Conservation (phyloP, 192 early-diverging fungal species). For the Entomortierella parvispora region DNA sequence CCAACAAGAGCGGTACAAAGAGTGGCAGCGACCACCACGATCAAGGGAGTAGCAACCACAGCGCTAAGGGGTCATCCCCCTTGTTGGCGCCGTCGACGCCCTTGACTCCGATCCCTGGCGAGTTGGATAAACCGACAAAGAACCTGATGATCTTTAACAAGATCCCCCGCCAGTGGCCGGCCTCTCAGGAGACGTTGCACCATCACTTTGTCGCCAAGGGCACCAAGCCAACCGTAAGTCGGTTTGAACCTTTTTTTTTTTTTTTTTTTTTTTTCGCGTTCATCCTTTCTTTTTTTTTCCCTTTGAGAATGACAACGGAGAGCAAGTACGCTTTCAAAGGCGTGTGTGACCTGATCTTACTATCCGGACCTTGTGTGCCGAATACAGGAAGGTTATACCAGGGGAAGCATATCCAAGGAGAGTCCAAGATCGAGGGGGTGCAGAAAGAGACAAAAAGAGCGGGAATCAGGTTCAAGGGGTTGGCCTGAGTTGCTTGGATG, state of each 20-base stretch:
- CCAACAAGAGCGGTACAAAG: too few species aligned
- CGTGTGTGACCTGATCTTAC: too few species aligned
- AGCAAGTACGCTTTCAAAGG: too few species aligned
- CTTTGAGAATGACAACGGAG: neutral
- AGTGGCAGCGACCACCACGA: neutral
- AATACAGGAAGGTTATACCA: too few species aligned
- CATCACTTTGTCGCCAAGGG: conserved; percentile 23
- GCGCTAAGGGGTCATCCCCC: conserved; percentile 18
- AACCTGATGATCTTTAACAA: conserved; percentile 51
- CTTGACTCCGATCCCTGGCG: conserved; percentile 29
- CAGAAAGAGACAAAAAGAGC: neutral
- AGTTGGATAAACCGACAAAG: conserved; percentile 41
- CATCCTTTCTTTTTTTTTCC: neutral
- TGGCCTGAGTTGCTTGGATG: neutral
- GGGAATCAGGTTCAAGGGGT: neutral
- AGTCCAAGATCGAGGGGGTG: too few species aligned
- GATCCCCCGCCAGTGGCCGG: conserved; percentile 48
- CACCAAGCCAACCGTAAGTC: conserved; percentile 33
- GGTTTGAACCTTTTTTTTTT: neutral
- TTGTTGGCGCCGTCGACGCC: conserved; percentile 17
- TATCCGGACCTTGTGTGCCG: too few species aligned
- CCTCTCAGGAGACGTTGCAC: conserved; percentile 48
- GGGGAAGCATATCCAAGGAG: too few species aligned
- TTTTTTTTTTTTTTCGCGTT: neutral
- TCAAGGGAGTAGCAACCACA: neutral